Conservation (phyloP, 129 eudicot genomes). For the Lonicera japonica region DNA sequence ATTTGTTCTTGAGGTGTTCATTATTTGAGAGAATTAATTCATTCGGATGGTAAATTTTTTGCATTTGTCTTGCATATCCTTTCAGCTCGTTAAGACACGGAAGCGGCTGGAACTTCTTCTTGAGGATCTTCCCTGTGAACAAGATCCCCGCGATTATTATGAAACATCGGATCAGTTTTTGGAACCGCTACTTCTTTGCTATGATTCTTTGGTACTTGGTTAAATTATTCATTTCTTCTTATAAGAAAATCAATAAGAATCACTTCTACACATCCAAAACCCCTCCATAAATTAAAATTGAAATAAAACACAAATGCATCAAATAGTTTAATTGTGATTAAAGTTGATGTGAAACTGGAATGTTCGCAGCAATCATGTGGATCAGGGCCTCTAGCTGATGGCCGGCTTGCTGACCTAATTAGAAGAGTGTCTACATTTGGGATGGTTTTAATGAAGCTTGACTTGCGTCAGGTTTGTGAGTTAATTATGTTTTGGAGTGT, state of each 20-base stretch:
- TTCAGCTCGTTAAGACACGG: slow-evolving; percentile 71
- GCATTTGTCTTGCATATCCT: slow-evolving; percentile 8
- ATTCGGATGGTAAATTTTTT: not conserved
- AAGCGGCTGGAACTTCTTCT: slow-evolving; percentile 77
- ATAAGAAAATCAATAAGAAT: too few relatives aligned
- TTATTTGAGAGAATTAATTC: too few relatives aligned
- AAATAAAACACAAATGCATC: not conserved
- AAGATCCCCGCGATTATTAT: slow-evolving; percentile 65
- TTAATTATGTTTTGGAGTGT: slow-evolving; percentile 20
- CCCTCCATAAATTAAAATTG: not conserved
- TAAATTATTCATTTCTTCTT: too few relatives aligned
- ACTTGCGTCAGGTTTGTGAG: slow-evolving; percentile 96
- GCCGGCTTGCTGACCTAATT: slow-evolving; percentile 86
- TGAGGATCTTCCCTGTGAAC: slow-evolving; percentile 80
- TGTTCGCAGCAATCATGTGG: slow-evolving; percentile 75
- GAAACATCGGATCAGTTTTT: slow-evolving; percentile 78
- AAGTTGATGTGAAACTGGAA: slow-evolving; percentile 14
- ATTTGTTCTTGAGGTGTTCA: too few relatives aligned
- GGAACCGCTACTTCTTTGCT: slow-evolving; percentile 74
- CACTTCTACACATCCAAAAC: not conserved
- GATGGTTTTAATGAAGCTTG: slow-evolving; percentile 92
- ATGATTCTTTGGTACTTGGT: slow-evolving; percentile 74
- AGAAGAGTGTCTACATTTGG: slow-evolving; percentile 90
- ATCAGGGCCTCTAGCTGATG: slow-evolving; percentile 87
- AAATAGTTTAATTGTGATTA: not conserved